Base-by-base conservation (phyloP, 106 monocot species). In the Posidonia australis region DNA sequence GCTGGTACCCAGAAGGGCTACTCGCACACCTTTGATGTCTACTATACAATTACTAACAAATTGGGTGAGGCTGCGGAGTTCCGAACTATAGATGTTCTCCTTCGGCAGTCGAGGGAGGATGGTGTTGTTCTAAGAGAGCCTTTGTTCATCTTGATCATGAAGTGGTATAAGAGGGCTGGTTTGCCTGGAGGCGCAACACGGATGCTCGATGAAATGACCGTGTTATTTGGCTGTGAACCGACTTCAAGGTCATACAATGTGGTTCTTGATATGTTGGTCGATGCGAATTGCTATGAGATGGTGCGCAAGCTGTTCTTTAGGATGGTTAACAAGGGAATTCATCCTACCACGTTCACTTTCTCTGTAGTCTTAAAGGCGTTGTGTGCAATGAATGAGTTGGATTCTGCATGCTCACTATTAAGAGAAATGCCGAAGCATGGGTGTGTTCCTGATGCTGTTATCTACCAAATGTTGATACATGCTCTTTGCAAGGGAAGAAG, bases 181-280 rank as follows among this genome's bases (percentile, higher is more conserved):
- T 26, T 82, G 10, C 90, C 94, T 9, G 86, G 86, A 0, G 28
- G 51, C 32, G 90, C 86, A 41, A 23, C 68, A 19, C 45, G 67
- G 45, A 1, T 96, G 90, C 90, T 96, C 70, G 90, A 96, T 67
- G 80, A 87, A 84, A 90, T 96, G 86, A 19, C 43, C 20, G 56
- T 52, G 6, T 5, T 13, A 51, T 88, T 77, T 43, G 61, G 28
- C 3, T 86, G 83, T 43, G 3, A 60, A 0, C 86, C 94, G 3
- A 87, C 87, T 7, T 87, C 82, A 70, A 52, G 80, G 21, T 87
- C 90, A 1, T 96, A 84, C 25, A 84, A 90, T 67, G 81, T 80
- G 16, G 90, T 60, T 27, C 54, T 96, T 54, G 84, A 82, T 65
- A 67, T 84, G 10, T 70, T 96, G 51, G 84, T 78, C 12, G 41